These are phyloP conservation scores for Fusarium keratoplasticum DNA, from an alignment of 2,329 filamentous ascomycete genomes.

Conservation along the genomic window DNA sequence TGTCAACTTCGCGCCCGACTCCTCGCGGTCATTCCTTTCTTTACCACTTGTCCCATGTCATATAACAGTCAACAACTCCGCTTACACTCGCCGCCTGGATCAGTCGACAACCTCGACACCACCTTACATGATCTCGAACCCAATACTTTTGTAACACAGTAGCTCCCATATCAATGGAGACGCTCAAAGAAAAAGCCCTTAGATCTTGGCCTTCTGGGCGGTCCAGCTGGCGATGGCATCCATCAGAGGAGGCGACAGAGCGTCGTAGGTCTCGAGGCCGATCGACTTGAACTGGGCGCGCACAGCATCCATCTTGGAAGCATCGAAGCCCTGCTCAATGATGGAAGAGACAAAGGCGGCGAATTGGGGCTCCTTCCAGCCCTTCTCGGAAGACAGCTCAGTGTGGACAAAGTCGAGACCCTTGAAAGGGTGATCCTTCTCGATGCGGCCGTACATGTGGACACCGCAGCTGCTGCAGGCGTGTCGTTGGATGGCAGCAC, in stretches of 20 bases:
- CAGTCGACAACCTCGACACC: neutral
- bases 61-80: too few species aligned
- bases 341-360: conserved; percentile 75
- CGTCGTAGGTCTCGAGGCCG: conserved; percentile 73
- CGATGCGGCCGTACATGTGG: conserved; percentile 74
- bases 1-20: conserved; percentile 24
- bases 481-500: conserved; percentile 69
- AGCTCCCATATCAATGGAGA: neutral
- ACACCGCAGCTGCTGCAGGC: conserved; percentile 71
- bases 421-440: conserved; percentile 73
- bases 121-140: conserved; percentile 13
- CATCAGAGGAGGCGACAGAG: conserved; percentile 71
- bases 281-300: conserved; percentile 62
- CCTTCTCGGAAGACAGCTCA: conserved; percentile 68
- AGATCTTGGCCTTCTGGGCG: conserved; percentile 57
- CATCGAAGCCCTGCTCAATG: conserved; percentile 74
- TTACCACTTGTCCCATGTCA: neutral
- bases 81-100: neutral
- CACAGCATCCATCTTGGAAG: conserved; percentile 65
- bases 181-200: neutral
- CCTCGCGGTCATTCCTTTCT: neutral
- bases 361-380: conserved; percentile 80
- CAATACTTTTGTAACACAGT: conserved; percentile 18
- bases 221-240: conserved; percentile 69
- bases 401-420: conserved; percentile 77